These are phyloP conservation scores for Vicia villosa DNA, from an alignment of 306 rosid genomes.

Conservation along the genomic window DNA sequence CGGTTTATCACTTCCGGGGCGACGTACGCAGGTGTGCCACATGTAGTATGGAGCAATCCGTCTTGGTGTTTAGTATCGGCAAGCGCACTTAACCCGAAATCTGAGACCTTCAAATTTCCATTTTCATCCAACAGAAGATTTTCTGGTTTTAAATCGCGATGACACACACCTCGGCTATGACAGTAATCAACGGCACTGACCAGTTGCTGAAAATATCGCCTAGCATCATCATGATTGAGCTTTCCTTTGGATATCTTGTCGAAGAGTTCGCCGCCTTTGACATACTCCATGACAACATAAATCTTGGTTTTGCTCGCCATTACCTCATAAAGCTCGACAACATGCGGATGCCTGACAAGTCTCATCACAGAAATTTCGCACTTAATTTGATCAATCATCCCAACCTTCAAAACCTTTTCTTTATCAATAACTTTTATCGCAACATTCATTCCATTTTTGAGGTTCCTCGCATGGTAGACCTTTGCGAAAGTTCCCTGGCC, in stretches of 20 bases:
- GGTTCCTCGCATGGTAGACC: constrained; percentile 73
- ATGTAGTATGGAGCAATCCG: constrained; percentile 86
- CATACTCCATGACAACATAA: constrained; percentile 87
- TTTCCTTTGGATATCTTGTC: constrained; percentile 78
- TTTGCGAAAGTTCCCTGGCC: constrained; percentile 99
- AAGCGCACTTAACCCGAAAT: constrained; percentile 85
- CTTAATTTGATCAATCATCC: constrained; percentile 89
- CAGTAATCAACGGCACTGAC: constrained; percentile 89
- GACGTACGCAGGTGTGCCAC: constrained; percentile 96
- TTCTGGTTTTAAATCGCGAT: constrained; percentile 91
- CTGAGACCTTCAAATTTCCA: constrained; percentile 80
- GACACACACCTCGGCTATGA: constrained; percentile 88
- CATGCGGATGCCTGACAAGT: constrained; percentile 76
- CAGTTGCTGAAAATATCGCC: constrained; percentile 82
- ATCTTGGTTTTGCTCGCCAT: constrained; percentile 94
- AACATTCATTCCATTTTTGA: constrained; percentile 60
- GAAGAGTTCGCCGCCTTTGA: constrained; percentile 88
- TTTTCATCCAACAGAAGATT: constrained; percentile 84
- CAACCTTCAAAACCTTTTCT: constrained; percentile 70
- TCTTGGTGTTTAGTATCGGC: constrained; percentile 73
- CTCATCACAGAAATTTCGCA: constrained; percentile 91
- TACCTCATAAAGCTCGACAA: constrained; percentile 92
- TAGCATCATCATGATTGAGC: constrained; percentile 72
- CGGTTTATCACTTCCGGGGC: constrained; percentile 84
- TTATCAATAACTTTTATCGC: constrained; percentile 80